Evolutionary conservation across 2,329 filamentous ascomycete genomes (phyloP).

Genomic region (Sclerotiophoma versabilis): DNA sequence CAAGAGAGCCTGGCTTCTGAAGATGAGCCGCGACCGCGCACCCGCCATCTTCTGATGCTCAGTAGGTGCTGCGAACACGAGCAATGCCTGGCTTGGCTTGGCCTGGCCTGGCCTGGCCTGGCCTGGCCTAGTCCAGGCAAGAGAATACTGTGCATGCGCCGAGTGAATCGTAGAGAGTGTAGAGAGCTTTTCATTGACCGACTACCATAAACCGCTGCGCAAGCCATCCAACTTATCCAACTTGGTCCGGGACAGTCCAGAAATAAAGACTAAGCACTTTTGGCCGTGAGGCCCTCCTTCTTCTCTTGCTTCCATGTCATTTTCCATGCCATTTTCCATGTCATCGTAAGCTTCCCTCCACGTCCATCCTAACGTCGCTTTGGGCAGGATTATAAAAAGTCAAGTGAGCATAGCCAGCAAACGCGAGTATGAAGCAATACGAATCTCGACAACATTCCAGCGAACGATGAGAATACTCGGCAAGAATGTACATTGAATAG

Average conservation of each 20-base stretch:
- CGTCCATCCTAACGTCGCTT: too few relatives aligned
- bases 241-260: not conserved
- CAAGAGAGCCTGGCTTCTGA: too few relatives aligned
- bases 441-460: not conserved
- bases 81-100: not conserved
- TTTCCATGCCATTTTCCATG: not conserved
- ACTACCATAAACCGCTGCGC: not conserved
- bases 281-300: slow-evolving; percentile 33
- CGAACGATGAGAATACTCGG: not conserved
- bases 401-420: not conserved
- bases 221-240: not conserved
- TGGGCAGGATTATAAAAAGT: slow-evolving; percentile 1
- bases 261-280: slow-evolving; percentile 12
- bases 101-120: too few relatives aligned
- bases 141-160: too few relatives aligned
- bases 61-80: too few relatives aligned
- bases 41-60: too few relatives aligned
- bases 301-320: slow-evolving; percentile 20
- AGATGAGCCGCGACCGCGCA: too few relatives aligned
- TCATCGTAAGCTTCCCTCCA: too few relatives aligned
- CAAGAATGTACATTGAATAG: slow-evolving; percentile 39
- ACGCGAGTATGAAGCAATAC: not conserved
- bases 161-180: not conserved
- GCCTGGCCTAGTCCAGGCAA: too few relatives aligned
- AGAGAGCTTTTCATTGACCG: not conserved